Evolutionary conservation across 306 rosid genomes (phyloP), one percentile per base, ranked within the genome.

Genomic region (Trifolium pratense): DNA sequence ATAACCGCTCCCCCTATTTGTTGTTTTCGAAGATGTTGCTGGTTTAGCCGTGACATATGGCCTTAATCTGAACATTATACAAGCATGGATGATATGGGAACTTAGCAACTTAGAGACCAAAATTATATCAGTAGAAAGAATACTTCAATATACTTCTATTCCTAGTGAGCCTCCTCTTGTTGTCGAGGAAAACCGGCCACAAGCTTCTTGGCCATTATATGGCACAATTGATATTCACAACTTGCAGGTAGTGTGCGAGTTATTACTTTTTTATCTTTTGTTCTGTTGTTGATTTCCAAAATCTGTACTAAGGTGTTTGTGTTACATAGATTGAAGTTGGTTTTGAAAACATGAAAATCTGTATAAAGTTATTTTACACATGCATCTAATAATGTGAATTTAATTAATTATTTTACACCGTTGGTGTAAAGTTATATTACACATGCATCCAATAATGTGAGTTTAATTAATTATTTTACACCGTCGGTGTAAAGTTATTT

Each of bases 221-320:
- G 92, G 96, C 64, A 86, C 79, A 71, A 83, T 90, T 69, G 83
- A 87, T 57, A 83, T 90, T 20, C 31, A 53, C 31, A 20, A 10
- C 3, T 20, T 53, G 31, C 60, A 20, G 60, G 60, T 53, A 53
- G 31, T 20, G 2, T 1, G n/a, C n/a, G 12, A 51, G 25, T 52
- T 7, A 51, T 6, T 51, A 6, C 2, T 7, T 16, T 8, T 51
- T 51, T 51, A 17, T 17, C 3, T 8, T 7, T 49, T 2, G 3
- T 17, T 16, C 2, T 2, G 4, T 7, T 15, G 20, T 7, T 39
- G 43, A 39, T 39, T 39, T 39, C 9, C 12, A 39, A 9, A 11
- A 9, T 11, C 9, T 9, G 43, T 1, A 1, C 13, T 0, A 26
- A 26, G 31, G 31, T 26, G 31, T 26, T 26, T 26, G 31, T 26